Evolutionary conservation across 31 red algal genomes (phyloP), one percentile per base, ranked within the genome.

Genomic region (Asparagopsis taxiformis): DNA sequence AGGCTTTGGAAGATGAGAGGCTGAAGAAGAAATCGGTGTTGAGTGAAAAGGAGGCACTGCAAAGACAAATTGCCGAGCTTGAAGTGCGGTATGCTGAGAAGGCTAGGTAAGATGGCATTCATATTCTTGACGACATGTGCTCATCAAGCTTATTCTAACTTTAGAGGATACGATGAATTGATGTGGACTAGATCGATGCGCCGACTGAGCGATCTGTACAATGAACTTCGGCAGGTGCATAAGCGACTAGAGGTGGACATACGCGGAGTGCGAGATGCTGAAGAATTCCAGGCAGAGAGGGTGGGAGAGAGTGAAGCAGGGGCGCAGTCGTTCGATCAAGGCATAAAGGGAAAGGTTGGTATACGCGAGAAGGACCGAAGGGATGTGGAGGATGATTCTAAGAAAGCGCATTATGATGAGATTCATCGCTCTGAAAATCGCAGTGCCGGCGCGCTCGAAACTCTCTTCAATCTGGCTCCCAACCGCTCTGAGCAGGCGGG

Each of bases 111-210:
- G 74, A 19, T 22, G 17, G 16, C n/a, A 20, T 36, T 53, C 44
- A 31, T 32, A 4, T 5, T n/a, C 4, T 56, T n/a, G n/a, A n/a
- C n/a, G n/a, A n/a, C n/a, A n/a, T n/a, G n/a, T n/a, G n/a, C n/a
- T n/a, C n/a, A n/a, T n/a, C n/a, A n/a, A n/a, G n/a, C n/a, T n/a
- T n/a, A n/a, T n/a, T n/a, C n/a, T n/a, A n/a, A n/a, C n/a, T n/a
- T n/a, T n/a, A n/a, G n/a, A n/a, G n/a, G n/a, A n/a, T n/a, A n/a
- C n/a, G n/a, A n/a, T n/a, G n/a, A n/a, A n/a, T n/a, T n/a, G n/a
- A n/a, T n/a, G n/a, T n/a, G n/a, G n/a, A n/a, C n/a, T 16, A 83
- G 79, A 46, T 83, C 79, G 17, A 72, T 83, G 79, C 67, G 79
- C 34, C 71, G 72, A 48, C 59, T 83, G 10, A 83, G 55, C 8